Conservation (phyloP, 2,329 filamentous ascomycete genomes). For the Colletotrichum cereale region DNA sequence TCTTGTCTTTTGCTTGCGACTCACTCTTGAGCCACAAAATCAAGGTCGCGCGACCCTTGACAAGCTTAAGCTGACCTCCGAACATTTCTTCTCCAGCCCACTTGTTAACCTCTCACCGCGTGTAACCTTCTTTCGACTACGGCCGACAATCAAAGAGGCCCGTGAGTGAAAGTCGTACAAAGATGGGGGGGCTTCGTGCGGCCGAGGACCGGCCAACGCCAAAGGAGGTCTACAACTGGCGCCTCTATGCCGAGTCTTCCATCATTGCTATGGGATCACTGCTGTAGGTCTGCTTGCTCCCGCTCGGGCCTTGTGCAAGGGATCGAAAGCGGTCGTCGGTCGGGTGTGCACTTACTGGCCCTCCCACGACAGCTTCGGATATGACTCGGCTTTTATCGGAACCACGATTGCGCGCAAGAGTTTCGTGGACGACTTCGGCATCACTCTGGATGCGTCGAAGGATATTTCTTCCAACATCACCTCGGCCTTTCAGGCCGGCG, state of each 20-base stretch:
- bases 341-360: no score
- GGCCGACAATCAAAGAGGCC: not conserved
- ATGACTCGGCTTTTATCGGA: conserved; percentile 67
- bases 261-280: conserved; percentile 62
- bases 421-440: conserved; percentile 59
- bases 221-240: conserved; percentile 66
- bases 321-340: not conserved
- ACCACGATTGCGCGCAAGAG: conserved; percentile 63
- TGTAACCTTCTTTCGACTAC: conserved; percentile 5
- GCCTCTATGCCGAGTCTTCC: conserved; percentile 60
- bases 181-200: conserved; percentile 57
- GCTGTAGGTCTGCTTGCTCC: conserved; percentile 48
- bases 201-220: conserved; percentile 68
- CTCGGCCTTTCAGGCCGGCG: conserved; percentile 61
- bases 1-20: not conserved
- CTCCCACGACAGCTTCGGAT: conserved; percentile 57
- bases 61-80: not conserved
- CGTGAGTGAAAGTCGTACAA: not conserved
- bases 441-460: conserved; percentile 46
- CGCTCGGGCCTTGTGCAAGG: not conserved
- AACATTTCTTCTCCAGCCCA: not conserved
- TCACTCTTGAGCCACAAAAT: not conserved
- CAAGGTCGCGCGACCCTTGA: not conserved
- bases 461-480: conserved; percentile 59
- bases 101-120: not conserved